Evolutionary conservation across 306 rosid genomes (phyloP), one percentile per base, ranked within the genome.

Genomic region (Sesbania bispinosa): DNA sequence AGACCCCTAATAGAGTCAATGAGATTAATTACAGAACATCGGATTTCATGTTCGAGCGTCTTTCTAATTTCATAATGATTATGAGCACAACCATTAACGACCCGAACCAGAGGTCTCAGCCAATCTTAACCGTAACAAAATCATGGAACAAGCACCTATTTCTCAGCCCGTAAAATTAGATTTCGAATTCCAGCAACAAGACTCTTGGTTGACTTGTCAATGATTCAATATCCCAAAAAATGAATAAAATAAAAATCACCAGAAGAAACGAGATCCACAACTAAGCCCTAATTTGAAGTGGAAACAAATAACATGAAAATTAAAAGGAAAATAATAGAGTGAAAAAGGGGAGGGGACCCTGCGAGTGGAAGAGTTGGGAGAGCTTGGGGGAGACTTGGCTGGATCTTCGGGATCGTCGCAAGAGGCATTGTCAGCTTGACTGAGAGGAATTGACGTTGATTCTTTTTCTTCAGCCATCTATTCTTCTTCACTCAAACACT

Each of bases 341-440:
- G 33, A 62, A 18, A 63, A 18, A 57, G 73, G 5, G 11, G 36
- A 48, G 20, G 1, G 75, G 4, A 91, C 98, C 98, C 83, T 85
- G 47, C 96, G 98, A 74, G 98, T 92, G 62, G 96, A 88, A 35
- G 92, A 88, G 51, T 90, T 90, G 42, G 98, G 90, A 23, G 96
- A 89, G 27, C 29, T 57, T 0, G 96, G 92, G 0, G 96, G 89
- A 69, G 91, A 81, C 75, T 90, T 92, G 61, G 88, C 88, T 10
- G 96, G 96, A 84, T 89, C 96, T 75, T 92, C 96, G 75, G 96
- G 96, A 85, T 92, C 98, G 1, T 67, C 86, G 35, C 63, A 79
- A 10, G 85, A 86, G 26, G 64, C 82, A 82, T 85, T 88, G 7
- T 88, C 91, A 30, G 82, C 84, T 83, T 86, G 98, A 86, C 98